Percentiles rank a stretch among this genome's conserved stretches.
phyloP scores from a whole-genome alignment of 441 rosid species.

The Hura crepitans region DNA sequence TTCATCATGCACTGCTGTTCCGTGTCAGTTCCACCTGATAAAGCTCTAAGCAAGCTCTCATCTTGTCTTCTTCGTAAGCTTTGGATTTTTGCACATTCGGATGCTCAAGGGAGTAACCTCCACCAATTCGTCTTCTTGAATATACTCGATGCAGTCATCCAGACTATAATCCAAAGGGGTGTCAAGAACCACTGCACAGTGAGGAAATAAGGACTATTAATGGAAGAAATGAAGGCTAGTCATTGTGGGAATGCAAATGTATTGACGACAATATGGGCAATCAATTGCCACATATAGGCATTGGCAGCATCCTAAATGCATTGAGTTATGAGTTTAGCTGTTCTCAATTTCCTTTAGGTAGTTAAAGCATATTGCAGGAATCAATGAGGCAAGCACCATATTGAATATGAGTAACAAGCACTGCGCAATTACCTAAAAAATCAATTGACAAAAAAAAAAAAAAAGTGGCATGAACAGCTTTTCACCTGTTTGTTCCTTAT shows the following conservation, averaged over 20 bases:
- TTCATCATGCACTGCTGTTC: constrained; percentile 13
- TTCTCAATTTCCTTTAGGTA: not conserved
- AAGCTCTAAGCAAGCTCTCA: constrained; percentile 21
- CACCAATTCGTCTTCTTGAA: constrained; percentile 93
- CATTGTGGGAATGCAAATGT: not conserved
- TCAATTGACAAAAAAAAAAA: not conserved
- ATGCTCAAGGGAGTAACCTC: constrained; percentile 79
- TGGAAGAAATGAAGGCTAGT: not conserved
- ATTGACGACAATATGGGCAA: not conserved
- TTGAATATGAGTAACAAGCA: not conserved
- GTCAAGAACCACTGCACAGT: constrained; percentile 75
- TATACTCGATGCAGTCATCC: constrained; percentile 94
- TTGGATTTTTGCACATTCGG: constrained; percentile 87
- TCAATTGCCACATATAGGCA: not conserved
- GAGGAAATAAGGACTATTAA: constrained; percentile 6
- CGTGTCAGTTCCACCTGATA: constrained; percentile 11
- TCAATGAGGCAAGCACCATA: not conserved
- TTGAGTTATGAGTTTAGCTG: not conserved
- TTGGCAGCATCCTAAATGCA: not conserved
- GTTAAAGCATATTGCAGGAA: not conserved
- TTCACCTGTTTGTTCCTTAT: constrained; percentile 79
- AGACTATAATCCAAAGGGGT: constrained; percentile 77
- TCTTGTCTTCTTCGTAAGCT: constrained; percentile 55
- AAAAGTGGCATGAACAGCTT: constrained; percentile 13
- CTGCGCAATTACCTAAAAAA: not conserved